These are phyloP conservation scores for Aspergillus taichungensis DNA, from an alignment of 495 filamentous ascomycete species.

Conservation along the genomic window DNA sequence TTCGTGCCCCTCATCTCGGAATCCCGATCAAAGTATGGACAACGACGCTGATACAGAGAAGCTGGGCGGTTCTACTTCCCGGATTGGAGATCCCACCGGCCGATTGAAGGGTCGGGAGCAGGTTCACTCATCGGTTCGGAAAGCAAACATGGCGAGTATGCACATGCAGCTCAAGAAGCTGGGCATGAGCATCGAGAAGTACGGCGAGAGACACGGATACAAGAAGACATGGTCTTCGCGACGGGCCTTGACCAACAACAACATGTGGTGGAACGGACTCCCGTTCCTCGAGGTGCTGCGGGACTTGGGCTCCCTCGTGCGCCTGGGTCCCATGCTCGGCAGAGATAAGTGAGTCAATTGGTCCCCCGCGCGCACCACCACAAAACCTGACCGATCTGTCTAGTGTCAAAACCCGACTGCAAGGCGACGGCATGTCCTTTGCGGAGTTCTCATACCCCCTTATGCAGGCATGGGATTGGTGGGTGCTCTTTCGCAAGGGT, in stretches of 20 bases:
- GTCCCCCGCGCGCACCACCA: neutral
- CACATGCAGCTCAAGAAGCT: slow-evolving; percentile 72
- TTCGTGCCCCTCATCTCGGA: slow-evolving; percentile 21
- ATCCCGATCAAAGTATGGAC: neutral
- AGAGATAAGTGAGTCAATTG: slow-evolving; percentile 68
- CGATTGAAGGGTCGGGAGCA: slow-evolving; percentile 57
- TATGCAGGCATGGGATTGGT: slow-evolving; percentile 97
- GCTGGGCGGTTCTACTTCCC: slow-evolving; percentile 78
- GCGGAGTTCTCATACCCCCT: slow-evolving; percentile 90
- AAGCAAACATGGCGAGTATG: slow-evolving; percentile 65
- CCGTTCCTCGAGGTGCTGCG: slow-evolving; percentile 63
- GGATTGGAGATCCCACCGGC: slow-evolving; percentile 81
- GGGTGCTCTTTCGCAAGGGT: slow-evolving; percentile 59
- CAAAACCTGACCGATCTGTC: slow-evolving; percentile 11
- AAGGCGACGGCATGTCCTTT: slow-evolving; percentile 84
- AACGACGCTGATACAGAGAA: slow-evolving; percentile 18
- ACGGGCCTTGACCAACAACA: slow-evolving; percentile 66
- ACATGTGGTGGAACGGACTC: slow-evolving; percentile 63
- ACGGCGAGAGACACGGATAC: slow-evolving; percentile 54
- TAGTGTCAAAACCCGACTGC: slow-evolving; percentile 78
- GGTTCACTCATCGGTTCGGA: slow-evolving; percentile 44
- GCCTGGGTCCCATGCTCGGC: slow-evolving; percentile 78
- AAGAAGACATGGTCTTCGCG: slow-evolving; percentile 51
- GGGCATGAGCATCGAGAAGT: slow-evolving; percentile 58
- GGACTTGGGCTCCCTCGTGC: slow-evolving; percentile 58